Conservation (phyloP, 768 basidiomycete genomes). For the Hericium erinaceus region DNA sequence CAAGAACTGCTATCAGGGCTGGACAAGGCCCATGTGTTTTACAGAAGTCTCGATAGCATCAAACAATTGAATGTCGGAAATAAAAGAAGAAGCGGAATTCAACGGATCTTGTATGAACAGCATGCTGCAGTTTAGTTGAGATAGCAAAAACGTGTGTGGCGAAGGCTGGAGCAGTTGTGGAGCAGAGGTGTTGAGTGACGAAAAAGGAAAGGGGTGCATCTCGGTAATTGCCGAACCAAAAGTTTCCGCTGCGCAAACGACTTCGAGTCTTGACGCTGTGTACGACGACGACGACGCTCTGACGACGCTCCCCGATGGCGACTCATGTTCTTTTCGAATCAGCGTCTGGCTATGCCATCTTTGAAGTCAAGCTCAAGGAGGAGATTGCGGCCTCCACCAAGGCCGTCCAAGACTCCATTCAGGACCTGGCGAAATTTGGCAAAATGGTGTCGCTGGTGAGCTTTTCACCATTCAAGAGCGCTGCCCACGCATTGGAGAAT, state of each 20-base stretch:
- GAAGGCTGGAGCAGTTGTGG: no score
- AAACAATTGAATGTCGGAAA: no score
- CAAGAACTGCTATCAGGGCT: no score
- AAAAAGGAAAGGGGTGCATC: not conserved
- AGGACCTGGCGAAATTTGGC: slow-evolving; percentile 78
- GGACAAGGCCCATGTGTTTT: no score
- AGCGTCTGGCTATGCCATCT: slow-evolving; percentile 89
- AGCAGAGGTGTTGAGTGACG: not conserved
- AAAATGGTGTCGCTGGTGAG: slow-evolving; percentile 89
- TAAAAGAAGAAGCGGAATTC: no score
- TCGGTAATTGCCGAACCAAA: slow-evolving; percentile 13
- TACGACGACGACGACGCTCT: slow-evolving; percentile 2
- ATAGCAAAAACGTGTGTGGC: no score
- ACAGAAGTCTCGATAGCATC: no score
- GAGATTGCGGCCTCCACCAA: slow-evolving; percentile 75
- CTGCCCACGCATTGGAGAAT: slow-evolving; percentile 90
- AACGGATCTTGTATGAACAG: no score
- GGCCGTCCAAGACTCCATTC: slow-evolving; percentile 78
- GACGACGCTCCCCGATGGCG: slow-evolving; percentile 35
- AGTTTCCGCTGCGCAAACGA: not conserved
- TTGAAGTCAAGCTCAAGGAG: slow-evolving; percentile 80
- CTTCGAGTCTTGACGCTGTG: not conserved
- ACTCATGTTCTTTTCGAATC: slow-evolving; percentile 91
- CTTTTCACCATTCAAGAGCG: slow-evolving; percentile 90
- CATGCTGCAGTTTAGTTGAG: no score